Evolutionary conservation across 1,284 basidiomycete species (phyloP).

Genomic region (Moesziomyces aphidis): DNA sequence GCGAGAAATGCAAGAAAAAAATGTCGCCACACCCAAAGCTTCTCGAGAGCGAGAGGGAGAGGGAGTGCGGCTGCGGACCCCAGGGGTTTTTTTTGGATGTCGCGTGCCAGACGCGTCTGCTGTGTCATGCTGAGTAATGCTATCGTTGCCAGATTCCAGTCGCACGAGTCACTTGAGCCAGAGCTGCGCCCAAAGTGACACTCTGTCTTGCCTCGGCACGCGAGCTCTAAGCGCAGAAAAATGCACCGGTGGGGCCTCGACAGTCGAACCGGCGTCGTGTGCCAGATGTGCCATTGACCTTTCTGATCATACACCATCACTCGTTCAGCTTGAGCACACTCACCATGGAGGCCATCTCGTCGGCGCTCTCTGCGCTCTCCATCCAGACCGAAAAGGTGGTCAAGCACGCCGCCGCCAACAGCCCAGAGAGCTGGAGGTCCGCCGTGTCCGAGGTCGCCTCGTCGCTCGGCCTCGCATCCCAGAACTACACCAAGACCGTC

Average conservation of each 20-base stretch:
- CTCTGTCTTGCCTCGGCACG: conserved; percentile 14
- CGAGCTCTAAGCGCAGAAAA: conserved; percentile 10
- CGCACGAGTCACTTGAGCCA: background rate
- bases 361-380: conserved; percentile 53
- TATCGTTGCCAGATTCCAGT: no score
- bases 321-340: background rate
- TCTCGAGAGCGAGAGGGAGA: background rate
- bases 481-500: conserved; percentile 74
- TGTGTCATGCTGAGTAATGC: conserved; percentile 30
- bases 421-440: conserved; percentile 51
- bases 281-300: background rate
- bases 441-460: conserved; percentile 47
- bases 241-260: background rate
- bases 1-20: background rate
- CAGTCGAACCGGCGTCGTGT: background rate
- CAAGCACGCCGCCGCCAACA: conserved; percentile 55
- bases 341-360: conserved; percentile 49
- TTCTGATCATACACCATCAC: background rate
- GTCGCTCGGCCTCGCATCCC: conserved; percentile 29
- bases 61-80: background rate
- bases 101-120: conserved; percentile 1
- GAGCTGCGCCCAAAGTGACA: conserved; percentile 27
- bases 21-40: background rate
- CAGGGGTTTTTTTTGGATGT: conserved; percentile 5
- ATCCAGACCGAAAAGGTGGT: conserved; percentile 50